Evolutionary conservation across 306 rosid genomes (phyloP), one percentile per base, ranked within the genome.

Genomic region (Canavalia gladiata): DNA sequence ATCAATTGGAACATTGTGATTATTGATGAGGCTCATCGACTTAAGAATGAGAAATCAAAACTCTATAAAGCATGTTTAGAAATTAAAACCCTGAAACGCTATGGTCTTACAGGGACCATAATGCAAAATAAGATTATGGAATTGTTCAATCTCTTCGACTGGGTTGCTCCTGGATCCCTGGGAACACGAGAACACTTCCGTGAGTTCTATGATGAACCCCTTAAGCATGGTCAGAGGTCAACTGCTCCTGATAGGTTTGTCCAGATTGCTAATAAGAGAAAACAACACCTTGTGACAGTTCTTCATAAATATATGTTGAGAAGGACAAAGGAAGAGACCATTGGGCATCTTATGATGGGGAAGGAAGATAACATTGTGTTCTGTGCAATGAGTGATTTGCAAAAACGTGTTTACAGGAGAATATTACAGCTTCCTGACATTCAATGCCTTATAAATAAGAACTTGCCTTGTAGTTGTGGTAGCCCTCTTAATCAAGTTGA

Each of bases 291-390:
- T 57, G 92, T 59, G 2, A 10, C 74, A 6, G 90, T 92, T 84
- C 97, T 95, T 89, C 87, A 64, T 69, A 95, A 91, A 85, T 95
- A 92, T 81, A 52, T 95, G 98, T 83, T 95, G 68, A 89, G 98
- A 84, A 86, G 98, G 87, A 92, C 97, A 65, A 95, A 95, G 84
- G 97, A 92, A 81, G 98, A 95, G 85, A 95, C 98, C 62, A 95
- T 95, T 67, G 97, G 98, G 84, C 98, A 95, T 88, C 98, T 95
- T 74, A 91, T 95, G 98, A 88, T 92, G 98, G 98, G 97, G 51
- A 95, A 95, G 91, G 98, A 95, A 88, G 97, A 95, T 88, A 92
- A 95, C 74, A 85, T 92, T 10, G 92, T 95, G 9, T 92, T 92
- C 60, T 95, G 98, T 78, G 89, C 92, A 62, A 95, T 95, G 98